A percentile compares a stretch with the other conserved stretches of the same genome.
Evolutionary conservation across 164 flowering plant genomes (phyloP).

Genomic region (Santalum album): DNA sequence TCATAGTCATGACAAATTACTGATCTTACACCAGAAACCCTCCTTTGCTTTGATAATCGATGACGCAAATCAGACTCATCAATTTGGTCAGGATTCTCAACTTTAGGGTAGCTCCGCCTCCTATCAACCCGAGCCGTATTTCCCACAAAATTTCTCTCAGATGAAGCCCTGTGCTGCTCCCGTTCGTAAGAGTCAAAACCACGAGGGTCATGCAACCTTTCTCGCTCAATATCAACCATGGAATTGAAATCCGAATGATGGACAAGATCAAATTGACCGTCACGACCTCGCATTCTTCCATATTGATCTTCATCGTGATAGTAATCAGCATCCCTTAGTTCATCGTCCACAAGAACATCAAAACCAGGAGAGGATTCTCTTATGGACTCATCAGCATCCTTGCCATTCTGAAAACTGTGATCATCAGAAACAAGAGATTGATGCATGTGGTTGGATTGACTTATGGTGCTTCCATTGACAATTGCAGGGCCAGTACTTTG

Average conservation of each 20-base stretch:
- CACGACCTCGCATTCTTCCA: no score
- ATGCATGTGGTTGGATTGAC: constrained; percentile 22
- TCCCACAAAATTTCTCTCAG: no score
- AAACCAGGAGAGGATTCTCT: constrained; percentile 92
- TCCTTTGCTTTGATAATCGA: constrained; percentile 58
- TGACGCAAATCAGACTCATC: constrained; percentile 53
- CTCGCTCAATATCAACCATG: constrained; percentile 38
- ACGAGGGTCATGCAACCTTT: constrained; percentile 26
- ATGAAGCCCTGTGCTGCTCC: no score
- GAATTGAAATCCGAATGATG: constrained; percentile 37
- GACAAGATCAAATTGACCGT: no score
- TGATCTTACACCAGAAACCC: constrained; percentile 55
- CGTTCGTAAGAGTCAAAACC: constrained; percentile 44
- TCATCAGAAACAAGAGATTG: constrained; percentile 32
- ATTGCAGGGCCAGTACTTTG: constrained; percentile 14
- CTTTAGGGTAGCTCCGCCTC: constrained; percentile 33
- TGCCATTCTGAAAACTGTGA: constrained; percentile 37
- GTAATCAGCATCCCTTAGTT: constrained; percentile 38
- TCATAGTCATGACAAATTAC: constrained; percentile 42
- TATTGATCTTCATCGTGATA: constrained; percentile 51
- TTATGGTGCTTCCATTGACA: constrained; percentile 27
- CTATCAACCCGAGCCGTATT: no score
- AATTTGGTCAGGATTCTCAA: constrained; percentile 36
- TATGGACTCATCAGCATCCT: constrained; percentile 58
- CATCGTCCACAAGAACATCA: constrained; percentile 95